Conservation (phyloP, 2,329 filamentous ascomycete genomes). For the Fusarium sp. region DNA sequence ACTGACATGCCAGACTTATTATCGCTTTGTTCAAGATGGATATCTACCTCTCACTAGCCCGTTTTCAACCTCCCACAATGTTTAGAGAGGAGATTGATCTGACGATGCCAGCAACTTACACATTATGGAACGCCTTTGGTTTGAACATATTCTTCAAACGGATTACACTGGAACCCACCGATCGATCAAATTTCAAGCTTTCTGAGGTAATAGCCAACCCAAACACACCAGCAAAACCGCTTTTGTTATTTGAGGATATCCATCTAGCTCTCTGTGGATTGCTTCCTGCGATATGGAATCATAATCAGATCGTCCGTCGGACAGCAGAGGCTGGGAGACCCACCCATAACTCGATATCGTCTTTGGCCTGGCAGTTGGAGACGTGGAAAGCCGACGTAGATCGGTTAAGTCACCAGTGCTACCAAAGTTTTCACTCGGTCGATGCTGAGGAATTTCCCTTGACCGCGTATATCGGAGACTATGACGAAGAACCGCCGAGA, state of each 20-base stretch:
- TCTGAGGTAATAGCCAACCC: constrained; percentile 51
- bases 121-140: constrained; percentile 57
- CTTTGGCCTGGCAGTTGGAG: constrained; percentile 48
- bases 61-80: constrained; percentile 52
- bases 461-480: constrained; percentile 50
- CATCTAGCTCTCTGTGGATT: constrained; percentile 53
- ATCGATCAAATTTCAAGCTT: constrained; percentile 51
- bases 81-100: constrained; percentile 57
- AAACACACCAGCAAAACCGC: constrained; percentile 46
- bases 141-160: constrained; percentile 57
- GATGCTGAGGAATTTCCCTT: constrained; percentile 40
- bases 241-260: constrained; percentile 54
- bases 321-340: constrained; percentile 29
- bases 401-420: constrained; percentile 39
- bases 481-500: constrained; percentile 42
- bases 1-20: constrained; percentile 51
- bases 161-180: constrained; percentile 51
- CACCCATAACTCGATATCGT: constrained; percentile 22
- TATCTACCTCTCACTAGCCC: constrained; percentile 53
- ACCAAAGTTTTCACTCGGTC: constrained; percentile 23
- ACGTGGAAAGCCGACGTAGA: constrained; percentile 48
- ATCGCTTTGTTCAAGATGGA: constrained; percentile 58
- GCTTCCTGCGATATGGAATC: constrained; percentile 52
- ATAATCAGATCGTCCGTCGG: constrained; percentile 47
- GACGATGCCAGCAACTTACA: constrained; percentile 52